Evolutionary conservation across 164 flowering plant species (phyloP), one percentile per base, ranked within the genome.

Genomic region (Dillenia turbinata): DNA sequence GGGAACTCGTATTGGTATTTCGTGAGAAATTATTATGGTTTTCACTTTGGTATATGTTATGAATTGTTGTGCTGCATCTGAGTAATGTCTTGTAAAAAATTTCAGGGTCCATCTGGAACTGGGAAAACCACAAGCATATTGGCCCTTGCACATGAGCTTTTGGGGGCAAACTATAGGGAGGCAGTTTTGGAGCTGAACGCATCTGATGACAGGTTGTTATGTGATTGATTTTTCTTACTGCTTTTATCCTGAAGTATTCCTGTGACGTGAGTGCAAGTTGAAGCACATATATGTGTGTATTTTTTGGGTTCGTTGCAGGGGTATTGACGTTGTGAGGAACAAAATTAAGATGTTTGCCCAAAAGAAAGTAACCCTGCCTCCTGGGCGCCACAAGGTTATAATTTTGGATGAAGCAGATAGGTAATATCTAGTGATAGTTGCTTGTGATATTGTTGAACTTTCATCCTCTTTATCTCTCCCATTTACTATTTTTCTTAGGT

Each of bases 281-380:
- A 33, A 6, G 40, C 40, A 33, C 40, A 33, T 33, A 33, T 33
- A 33, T 4, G 40, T 33, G 7, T 33, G 40, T n/a, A n/a, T 33
- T 33, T 6, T 33, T 59, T 63, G 33, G 55, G 14, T 13, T 56
- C 14, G 59, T 43, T 75, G 22, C 59, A 91, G 97, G 67, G 97
- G 99, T 51, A 92, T 95, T 63, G 97, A 92, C 78, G 97, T 95
- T 66, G 99, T 95, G 71, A 84, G 97, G 77, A 95, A 94, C 85
- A 94, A 92, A 68, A 89, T 94, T 56, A 94, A 94, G 83, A 94
- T 92, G 99, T 94, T 94, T 92, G 96, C 99, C 14, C 97, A 94
- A 62, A 95, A 85, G 81, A 95, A 88, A 74, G 99, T 92, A 13
- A 92, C 99, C 6, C 73, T 95, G 56, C 89, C 94, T n/a, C 86